Percentiles rank a stretch among this genome's conserved stretches.
Conservation (phyloP, 257 asterid species). For the Solanum lycopersicoides region DNA sequence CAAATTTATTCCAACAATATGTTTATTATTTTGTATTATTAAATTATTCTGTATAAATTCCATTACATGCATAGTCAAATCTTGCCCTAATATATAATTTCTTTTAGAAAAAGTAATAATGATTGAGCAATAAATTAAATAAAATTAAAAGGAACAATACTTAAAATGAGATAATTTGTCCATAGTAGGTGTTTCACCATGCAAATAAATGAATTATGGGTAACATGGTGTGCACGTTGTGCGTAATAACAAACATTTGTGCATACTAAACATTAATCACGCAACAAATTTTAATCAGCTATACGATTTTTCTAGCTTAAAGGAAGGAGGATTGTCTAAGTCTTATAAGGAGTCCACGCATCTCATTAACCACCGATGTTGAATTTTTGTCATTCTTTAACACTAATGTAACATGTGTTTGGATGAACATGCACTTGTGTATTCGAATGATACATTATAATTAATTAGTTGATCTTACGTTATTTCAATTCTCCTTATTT, state of each 20-base stretch:
- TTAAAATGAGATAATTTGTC: not conserved
- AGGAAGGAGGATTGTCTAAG: fast-evolving
- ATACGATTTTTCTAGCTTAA: not conserved
- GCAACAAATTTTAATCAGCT: not conserved
- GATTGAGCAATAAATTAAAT: not conserved
- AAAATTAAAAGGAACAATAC: not conserved
- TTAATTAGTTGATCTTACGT: not conserved
- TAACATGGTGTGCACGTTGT: not conserved
- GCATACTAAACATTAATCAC: not conserved
- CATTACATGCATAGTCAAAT: not conserved
- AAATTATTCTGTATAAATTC: not conserved
- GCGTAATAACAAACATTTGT: not conserved
- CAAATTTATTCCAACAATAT: not conserved
- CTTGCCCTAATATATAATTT: not conserved
- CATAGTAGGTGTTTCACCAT: not conserved
- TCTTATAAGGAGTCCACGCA: too few species aligned
- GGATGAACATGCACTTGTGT: not conserved
- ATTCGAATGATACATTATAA: not conserved
- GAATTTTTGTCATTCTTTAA: too few species aligned
- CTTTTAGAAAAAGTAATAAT: not conserved
- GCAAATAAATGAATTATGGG: not conserved
- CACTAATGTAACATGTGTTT: not conserved
- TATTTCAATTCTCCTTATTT: not conserved
- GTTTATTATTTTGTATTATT: not conserved
- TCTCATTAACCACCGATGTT: too few species aligned